Percentiles rank a stretch among this genome's conserved stretches.
Evolutionary conservation across 2,329 filamentous ascomycete genomes (phyloP).

Genomic region (Botryotinia convoluta): DNA sequence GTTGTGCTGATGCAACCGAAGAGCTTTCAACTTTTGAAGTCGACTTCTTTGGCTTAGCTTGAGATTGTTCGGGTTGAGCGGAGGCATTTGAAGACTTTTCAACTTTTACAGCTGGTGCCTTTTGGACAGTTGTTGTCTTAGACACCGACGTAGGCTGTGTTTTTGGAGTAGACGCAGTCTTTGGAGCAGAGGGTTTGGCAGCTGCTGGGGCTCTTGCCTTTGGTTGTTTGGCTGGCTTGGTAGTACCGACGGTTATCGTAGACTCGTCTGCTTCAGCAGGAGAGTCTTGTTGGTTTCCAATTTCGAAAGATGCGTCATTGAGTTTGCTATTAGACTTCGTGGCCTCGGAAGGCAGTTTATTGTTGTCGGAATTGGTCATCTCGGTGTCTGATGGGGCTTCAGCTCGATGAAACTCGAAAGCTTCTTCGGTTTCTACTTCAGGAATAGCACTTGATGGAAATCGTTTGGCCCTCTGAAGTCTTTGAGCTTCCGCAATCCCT

Average conservation of each 20-base stretch:
- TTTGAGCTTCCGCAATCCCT: neutral
- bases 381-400: neutral
- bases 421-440: neutral
- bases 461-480: neutral
- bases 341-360: neutral
- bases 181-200: neutral
- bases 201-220: neutral
- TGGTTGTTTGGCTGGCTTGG: neutral
- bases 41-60: slow-evolving; percentile 2
- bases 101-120: neutral
- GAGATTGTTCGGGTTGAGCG: neutral
- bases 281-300: slow-evolving; percentile 13
- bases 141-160: neutral
- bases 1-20: neutral
- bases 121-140: neutral
- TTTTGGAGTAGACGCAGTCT: neutral
- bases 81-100: neutral
- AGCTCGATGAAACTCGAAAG: too few relatives aligned
- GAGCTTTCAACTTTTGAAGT: neutral
- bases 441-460: slow-evolving; percentile 3
- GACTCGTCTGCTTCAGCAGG: neutral
- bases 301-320: neutral
- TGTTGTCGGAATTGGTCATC: neutral
- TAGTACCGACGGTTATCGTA: neutral
- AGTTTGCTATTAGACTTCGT: neutral